phyloP scores from a whole-genome alignment of 768 basidiomycete species.

The Collybia nuda region DNA sequence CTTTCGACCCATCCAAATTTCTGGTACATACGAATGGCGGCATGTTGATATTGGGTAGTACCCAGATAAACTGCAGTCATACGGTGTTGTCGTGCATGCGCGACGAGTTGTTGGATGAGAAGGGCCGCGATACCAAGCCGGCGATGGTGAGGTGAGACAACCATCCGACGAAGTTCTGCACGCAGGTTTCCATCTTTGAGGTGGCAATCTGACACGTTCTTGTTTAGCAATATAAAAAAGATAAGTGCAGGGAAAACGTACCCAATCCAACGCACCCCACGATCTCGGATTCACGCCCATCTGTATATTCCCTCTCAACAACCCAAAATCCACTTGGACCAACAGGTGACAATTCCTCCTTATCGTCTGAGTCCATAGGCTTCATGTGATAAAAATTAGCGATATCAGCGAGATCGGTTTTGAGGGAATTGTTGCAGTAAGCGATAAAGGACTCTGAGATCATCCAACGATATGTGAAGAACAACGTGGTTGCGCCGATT shows the following conservation, averaged over 20 bases:
- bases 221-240: neutral
- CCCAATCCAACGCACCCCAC: conserved; percentile 20
- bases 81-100: conserved; percentile 1
- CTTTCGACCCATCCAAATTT: conserved; percentile 18
- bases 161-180: conserved; percentile 10
- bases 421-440: conserved; percentile 5
- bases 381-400: conserved; percentile 13
- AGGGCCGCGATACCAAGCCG: conserved; percentile 9
- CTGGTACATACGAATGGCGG: conserved; percentile 8
- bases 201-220: conserved; percentile 3
- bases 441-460: conserved; percentile 7
- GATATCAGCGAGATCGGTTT: conserved; percentile 20
- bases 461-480: conserved; percentile 13
- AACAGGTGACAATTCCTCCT: neutral
- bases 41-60: conserved; percentile 4
- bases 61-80: neutral
- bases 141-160: conserved; percentile 12
- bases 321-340: conserved; percentile 22
- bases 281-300: conserved; percentile 9
- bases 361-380: neutral
- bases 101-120: conserved; percentile 6
- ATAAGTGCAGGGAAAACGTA: conserved; percentile 1
- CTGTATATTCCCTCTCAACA: conserved; percentile 13
- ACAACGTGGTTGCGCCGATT: neutral
- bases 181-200: neutral